Evolutionary conservation across 495 filamentous ascomycete species (phyloP).

Genomic region (Umbilicaria muhlenbergii): DNA sequence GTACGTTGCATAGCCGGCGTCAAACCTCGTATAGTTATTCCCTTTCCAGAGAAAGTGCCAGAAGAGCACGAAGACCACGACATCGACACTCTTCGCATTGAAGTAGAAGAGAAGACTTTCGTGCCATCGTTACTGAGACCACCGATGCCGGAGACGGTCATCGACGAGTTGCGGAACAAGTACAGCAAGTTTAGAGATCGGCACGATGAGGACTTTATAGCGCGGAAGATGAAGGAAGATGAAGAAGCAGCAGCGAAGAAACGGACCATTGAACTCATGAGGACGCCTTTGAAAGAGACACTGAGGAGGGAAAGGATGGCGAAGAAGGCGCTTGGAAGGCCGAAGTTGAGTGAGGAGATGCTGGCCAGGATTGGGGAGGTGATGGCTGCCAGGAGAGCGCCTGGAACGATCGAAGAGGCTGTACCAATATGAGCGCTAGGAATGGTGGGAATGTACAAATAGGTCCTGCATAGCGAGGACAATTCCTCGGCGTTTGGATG

Average conservation of each 20-base stretch:
- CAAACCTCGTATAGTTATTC: conserved; percentile 40
- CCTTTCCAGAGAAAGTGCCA: conserved; percentile 47
- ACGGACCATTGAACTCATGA: conserved; percentile 22
- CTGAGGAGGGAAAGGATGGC: conserved; percentile 19
- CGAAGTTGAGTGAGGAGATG: conserved; percentile 19
- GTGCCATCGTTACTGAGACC: conserved; percentile 53
- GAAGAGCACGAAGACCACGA: conserved; percentile 33
- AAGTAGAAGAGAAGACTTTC: conserved; percentile 62
- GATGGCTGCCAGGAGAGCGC: background rate
- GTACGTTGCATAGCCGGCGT: conserved; percentile 28
- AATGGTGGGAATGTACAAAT: too few relatives aligned
- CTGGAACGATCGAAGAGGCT: too few relatives aligned
- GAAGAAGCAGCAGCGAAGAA: conserved; percentile 24
- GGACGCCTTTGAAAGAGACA: conserved; percentile 23
- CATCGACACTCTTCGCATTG: conserved; percentile 57
- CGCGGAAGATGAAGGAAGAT: conserved; percentile 35
- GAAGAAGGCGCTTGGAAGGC: conserved; percentile 23
- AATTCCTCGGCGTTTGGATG: too few relatives aligned
- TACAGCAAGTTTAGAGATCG: conserved; percentile 71
- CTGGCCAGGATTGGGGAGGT: conserved; percentile 20
- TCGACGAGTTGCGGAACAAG: conserved; percentile 80
- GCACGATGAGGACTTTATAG: conserved; percentile 55
- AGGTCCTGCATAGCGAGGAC: too few relatives aligned
- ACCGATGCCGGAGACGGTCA: conserved; percentile 63
- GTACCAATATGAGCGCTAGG: too few relatives aligned